phyloP scores from a whole-genome alignment of 192 early-diverging fungal genomes.

The Spinellus fusiger region DNA sequence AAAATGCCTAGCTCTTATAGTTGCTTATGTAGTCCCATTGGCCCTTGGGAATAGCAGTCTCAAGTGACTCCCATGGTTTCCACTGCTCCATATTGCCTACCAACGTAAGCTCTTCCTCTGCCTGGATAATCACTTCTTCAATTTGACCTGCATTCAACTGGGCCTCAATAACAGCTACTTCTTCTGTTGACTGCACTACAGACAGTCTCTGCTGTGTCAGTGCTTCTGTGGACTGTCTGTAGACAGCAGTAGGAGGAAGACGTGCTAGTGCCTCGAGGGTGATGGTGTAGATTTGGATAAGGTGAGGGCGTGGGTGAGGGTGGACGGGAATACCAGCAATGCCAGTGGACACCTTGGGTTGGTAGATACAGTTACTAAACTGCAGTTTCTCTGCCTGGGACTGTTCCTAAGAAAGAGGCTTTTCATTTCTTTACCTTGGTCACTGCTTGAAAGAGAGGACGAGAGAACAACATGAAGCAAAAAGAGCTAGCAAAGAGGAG shows the following conservation, averaged over 20 bases:
- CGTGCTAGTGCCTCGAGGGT: slow-evolving; percentile 67
- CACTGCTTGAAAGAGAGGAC: slow-evolving; percentile 26
- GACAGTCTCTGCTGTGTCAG: slow-evolving; percentile 70
- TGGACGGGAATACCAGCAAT: slow-evolving; percentile 84
- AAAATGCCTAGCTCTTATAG: not conserved
- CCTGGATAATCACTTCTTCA: slow-evolving; percentile 87
- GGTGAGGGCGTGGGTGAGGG: slow-evolving; percentile 77
- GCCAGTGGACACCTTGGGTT: slow-evolving; percentile 60
- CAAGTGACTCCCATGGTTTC: slow-evolving; percentile 76
- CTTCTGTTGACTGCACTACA: slow-evolving; percentile 69
- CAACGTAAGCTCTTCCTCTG: slow-evolving; percentile 82
- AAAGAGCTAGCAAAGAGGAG: not conserved
- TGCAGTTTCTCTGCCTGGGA: not conserved
- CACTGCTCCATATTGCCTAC: slow-evolving; percentile 80
- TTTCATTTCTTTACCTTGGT: slow-evolving; percentile 24
- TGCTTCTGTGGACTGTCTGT: slow-evolving; percentile 77
- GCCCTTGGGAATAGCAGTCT: slow-evolving; percentile 67
- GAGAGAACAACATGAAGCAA: slow-evolving; percentile 26
- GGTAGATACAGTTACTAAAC: not conserved
- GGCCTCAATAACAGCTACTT: slow-evolving; percentile 72
- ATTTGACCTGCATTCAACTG: slow-evolving; percentile 77
- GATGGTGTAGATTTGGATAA: slow-evolving; percentile 76
- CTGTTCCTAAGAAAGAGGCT: no score
- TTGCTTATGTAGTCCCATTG: slow-evolving; percentile 75
- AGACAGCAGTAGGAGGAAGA: slow-evolving; percentile 70